These are phyloP conservation scores for Mariannaea elegans DNA, from an alignment of 2,329 filamentous ascomycete genomes.

Conservation along the genomic window DNA sequence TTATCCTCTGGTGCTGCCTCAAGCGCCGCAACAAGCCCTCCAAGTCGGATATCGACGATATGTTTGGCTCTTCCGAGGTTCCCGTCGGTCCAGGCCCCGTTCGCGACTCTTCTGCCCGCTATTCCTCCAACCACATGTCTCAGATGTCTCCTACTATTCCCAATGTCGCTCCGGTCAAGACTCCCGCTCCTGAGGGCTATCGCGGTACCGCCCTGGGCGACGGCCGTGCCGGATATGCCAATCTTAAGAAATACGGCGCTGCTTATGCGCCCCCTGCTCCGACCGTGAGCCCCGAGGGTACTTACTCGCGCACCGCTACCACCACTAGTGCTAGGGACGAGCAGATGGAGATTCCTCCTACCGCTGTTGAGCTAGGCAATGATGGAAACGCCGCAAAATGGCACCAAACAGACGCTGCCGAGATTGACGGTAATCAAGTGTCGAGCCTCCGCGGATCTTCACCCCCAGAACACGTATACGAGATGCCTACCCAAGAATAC, in stretches of 20 bases:
- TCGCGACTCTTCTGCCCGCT: constrained; percentile 31
- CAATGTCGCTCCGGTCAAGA: constrained; percentile 20
- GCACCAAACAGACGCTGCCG: constrained; percentile 47
- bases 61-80: constrained; percentile 54
- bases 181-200: constrained; percentile 46
- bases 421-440: constrained; percentile 50
- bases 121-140: constrained; percentile 41
- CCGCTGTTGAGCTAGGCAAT: constrained; percentile 46
- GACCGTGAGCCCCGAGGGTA: constrained; percentile 33
- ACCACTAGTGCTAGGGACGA: constrained; percentile 2
- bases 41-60: constrained; percentile 49
- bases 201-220: constrained; percentile 52
- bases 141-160: constrained; percentile 36
- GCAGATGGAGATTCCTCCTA: constrained; percentile 14
- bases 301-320: constrained; percentile 36
- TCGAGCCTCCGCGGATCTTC: constrained; percentile 36
- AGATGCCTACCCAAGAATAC: constrained; percentile 53
- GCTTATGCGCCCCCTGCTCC: constrained; percentile 24
- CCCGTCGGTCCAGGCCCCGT: constrained; percentile 46
- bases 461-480: constrained; percentile 49
- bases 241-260: constrained; percentile 47
- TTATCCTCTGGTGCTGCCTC: constrained; percentile 43
- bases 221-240: constrained; percentile 50
- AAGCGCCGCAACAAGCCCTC: constrained; percentile 43
- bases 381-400: constrained; percentile 45